A percentile compares a stretch with the other conserved stretches of the same genome.
These are phyloP conservation scores for Ophiostoma sp. DNA, from an alignment of 2,329 filamentous ascomycete genomes.

Conservation along the genomic window DNA sequence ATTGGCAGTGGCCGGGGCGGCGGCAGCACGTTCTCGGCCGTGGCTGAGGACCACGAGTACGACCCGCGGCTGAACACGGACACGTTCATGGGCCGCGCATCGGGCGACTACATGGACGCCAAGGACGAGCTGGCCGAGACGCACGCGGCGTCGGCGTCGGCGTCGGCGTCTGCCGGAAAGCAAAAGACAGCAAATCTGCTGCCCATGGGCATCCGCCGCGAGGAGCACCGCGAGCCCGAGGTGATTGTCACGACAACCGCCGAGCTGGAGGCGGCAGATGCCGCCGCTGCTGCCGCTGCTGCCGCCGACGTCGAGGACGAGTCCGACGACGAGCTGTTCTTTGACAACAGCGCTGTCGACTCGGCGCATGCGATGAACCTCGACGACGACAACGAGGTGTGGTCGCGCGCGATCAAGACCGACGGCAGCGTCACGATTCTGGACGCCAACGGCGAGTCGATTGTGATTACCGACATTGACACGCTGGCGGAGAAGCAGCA, in stretches of 20 bases:
- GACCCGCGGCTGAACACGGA: constrained; percentile 54
- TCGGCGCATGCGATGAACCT: constrained; percentile 21
- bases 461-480: constrained; percentile 38
- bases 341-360: constrained; percentile 22
- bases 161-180: constrained; percentile 26
- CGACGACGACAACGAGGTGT: constrained; percentile 38
- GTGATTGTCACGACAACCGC: constrained; percentile 52
- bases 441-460: constrained; percentile 38
- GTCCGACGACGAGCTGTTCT: constrained; percentile 29
- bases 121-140: constrained; percentile 40
- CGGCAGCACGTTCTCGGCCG: constrained; percentile 25
- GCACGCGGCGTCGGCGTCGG: constrained; percentile 16
- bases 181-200: constrained; percentile 35
- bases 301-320: constrained; percentile 27
- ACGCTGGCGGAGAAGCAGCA: constrained; percentile 32
- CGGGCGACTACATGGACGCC: constrained; percentile 38
- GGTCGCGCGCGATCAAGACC: constrained; percentile 38
- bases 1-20: constrained; percentile 20
- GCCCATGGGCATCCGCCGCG: constrained; percentile 53
- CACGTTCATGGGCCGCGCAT: constrained; percentile 43
- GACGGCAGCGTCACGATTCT: constrained; percentile 38
- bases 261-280: constrained; percentile 47
- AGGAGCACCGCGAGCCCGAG: constrained; percentile 50
- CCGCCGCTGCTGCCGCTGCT: constrained; percentile 26
- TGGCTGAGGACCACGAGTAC: constrained; percentile 34